phyloP scores from a whole-genome alignment of 2,329 filamentous ascomycete genomes.

The Colletotrichum musicola region DNA sequence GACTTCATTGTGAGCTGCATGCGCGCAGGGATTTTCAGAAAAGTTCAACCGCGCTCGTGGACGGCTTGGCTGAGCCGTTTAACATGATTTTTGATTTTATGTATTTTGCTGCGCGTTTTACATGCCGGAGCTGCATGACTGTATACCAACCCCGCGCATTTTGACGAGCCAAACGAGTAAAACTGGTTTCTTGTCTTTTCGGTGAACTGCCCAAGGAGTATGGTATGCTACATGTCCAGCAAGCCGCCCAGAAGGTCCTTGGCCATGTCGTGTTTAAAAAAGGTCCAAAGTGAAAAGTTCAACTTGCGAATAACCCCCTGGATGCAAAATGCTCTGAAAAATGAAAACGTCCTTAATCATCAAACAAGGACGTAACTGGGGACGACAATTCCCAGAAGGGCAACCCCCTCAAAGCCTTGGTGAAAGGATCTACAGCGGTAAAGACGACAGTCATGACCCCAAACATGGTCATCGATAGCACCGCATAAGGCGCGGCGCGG shows the following conservation, averaged over 20 bases:
- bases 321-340: no score
- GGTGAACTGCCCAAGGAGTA: neutral
- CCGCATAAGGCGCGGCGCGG: slow-evolving; percentile 67
- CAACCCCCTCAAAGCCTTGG: slow-evolving; percentile 48
- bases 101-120: neutral
- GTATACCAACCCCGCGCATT: slow-evolving; percentile 33
- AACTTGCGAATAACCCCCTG: no score
- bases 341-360: no score
- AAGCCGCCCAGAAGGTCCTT: neutral
- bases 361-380: no score
- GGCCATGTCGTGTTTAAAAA: neutral
- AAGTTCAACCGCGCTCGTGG: slow-evolving; percentile 23
- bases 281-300: no score
- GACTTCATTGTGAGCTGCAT: neutral
- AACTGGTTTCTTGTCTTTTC: neutral
- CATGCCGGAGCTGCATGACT: slow-evolving; percentile 20
- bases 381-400: neutral
- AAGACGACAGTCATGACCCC: slow-evolving; percentile 69
- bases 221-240: slow-evolving; percentile 3
- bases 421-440: slow-evolving; percentile 62
- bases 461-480: slow-evolving; percentile 69
- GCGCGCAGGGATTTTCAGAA: neutral
- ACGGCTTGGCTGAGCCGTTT: neutral
- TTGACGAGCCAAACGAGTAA: slow-evolving; percentile 22
- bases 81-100: neutral